Conservation (phyloP, 495 filamentous ascomycete species). For the Evernia prunastri region DNA sequence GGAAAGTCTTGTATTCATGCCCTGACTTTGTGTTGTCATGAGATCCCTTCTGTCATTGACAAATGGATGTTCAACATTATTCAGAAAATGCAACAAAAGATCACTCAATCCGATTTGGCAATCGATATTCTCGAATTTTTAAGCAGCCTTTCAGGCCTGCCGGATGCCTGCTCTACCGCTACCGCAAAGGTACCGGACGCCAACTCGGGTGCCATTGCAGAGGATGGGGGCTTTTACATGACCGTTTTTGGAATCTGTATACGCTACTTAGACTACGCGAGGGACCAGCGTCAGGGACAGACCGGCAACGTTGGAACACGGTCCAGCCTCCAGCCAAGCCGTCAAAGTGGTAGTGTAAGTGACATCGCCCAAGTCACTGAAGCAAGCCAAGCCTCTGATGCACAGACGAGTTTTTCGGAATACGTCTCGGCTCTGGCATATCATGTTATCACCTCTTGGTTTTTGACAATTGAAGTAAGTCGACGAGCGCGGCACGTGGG, state of each 20-base stretch:
- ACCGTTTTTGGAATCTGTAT: constrained; percentile 93
- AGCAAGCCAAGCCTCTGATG: constrained; percentile 20
- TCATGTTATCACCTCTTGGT: constrained; percentile 96
- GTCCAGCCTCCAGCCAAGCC: constrained; percentile 29
- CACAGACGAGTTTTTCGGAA: constrained; percentile 63
- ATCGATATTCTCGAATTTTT: constrained; percentile 94
- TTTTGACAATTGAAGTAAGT: constrained; percentile 73
- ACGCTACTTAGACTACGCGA: constrained; percentile 73
- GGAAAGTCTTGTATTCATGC: constrained; percentile 91
- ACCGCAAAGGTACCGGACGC: constrained; percentile 73
- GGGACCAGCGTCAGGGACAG: constrained; percentile 47
- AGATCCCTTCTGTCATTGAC: constrained; percentile 74
- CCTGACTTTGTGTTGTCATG: constrained; percentile 86
- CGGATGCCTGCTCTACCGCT: constrained; percentile 79
- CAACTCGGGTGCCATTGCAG: constrained; percentile 68
- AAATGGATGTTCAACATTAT: constrained; percentile 77
- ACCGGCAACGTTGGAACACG: constrained; percentile 34
- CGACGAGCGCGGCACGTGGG: constrained; percentile 77
- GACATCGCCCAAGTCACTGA: constrained; percentile 33
- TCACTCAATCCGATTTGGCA: constrained; percentile 83
- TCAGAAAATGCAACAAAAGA: constrained; percentile 88
- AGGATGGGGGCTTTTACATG: constrained; percentile 83
- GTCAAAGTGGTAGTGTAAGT: constrained; percentile 39
- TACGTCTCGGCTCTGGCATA: constrained; percentile 92
- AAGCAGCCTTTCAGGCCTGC: constrained; percentile 74